Conservation (phyloP, 805 yeast species). For the Cyberlindnera xishuangbannaensis region DNA sequence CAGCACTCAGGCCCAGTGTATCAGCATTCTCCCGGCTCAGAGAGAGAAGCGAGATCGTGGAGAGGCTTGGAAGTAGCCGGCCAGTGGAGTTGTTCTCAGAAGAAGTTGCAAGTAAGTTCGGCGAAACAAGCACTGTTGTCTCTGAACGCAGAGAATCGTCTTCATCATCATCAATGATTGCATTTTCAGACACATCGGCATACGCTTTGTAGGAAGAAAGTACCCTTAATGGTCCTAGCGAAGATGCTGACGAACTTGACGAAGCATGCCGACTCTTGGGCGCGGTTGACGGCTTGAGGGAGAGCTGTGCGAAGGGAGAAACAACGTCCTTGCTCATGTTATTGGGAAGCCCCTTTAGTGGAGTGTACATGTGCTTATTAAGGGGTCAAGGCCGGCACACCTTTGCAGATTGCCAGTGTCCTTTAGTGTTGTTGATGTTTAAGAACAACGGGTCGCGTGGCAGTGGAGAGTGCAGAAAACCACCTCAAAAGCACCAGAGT, state of each 20-base stretch:
- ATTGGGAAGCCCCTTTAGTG: background rate
- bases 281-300: conserved; percentile 5
- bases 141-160: too few relatives aligned
- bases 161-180: conserved; percentile 19
- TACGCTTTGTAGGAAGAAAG: conserved; percentile 4
- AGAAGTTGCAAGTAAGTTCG: conserved; percentile 21
- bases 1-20: too few relatives aligned
- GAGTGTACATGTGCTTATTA: too few relatives aligned
- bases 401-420: too few relatives aligned
- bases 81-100: conserved; percentile 12
- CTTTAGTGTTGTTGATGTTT: too few relatives aligned
- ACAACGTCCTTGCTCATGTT: conserved; percentile 9
- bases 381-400: too few relatives aligned
- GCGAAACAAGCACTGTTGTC: conserved; percentile 16
- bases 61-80: conserved; percentile 15
- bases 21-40: conserved; percentile 13
- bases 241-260: conserved; percentile 5
- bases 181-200: conserved; percentile 13
- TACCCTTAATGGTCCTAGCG: too few relatives aligned
- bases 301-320: conserved; percentile 10
- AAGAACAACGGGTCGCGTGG: too few relatives aligned
- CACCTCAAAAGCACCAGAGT: too few relatives aligned
- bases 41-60: conserved; percentile 23
- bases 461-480: too few relatives aligned
- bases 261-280: conserved; percentile 6